Evolutionary conservation across 805 yeast genomes (phyloP).

Genomic region (Ogataea allantospora): DNA sequence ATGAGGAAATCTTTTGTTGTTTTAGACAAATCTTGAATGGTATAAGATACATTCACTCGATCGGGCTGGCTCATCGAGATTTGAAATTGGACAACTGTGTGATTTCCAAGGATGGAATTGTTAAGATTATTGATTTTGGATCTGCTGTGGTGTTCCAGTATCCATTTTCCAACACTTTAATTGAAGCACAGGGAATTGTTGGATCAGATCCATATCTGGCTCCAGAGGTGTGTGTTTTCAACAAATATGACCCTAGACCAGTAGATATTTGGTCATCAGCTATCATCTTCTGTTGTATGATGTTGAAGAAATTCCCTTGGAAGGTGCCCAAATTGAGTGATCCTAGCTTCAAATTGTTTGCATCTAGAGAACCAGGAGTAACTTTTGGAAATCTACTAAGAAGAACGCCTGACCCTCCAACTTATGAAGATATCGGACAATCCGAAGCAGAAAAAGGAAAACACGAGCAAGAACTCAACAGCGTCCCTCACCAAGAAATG

Average conservation of each 20-base stretch:
- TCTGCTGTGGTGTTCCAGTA: constrained; percentile 88
- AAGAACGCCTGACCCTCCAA: constrained; percentile 49
- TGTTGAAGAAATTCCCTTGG: constrained; percentile 91
- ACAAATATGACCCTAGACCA: constrained; percentile 86
- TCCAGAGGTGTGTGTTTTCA: constrained; percentile 84
- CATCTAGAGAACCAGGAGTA: constrained; percentile 67
- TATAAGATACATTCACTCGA: constrained; percentile 72
- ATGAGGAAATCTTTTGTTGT: constrained; percentile 80
- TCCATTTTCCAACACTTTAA: constrained; percentile 71
- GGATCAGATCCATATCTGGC: constrained; percentile 90
- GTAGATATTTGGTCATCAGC: constrained; percentile 95
- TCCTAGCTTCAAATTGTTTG: constrained; percentile 78
- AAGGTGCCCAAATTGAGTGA: constrained; percentile 83
- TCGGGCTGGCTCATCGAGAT: constrained; percentile 91
- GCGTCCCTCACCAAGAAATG: constrained; percentile 8
- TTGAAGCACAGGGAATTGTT: constrained; percentile 80
- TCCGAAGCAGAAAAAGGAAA: constrained; percentile 3
- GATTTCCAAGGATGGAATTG: constrained; percentile 75
- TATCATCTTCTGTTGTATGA: constrained; percentile 89
- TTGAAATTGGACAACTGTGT: constrained; percentile 92
- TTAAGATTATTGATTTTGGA: constrained; percentile 90
- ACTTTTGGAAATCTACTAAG: constrained; percentile 63
- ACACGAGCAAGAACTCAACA: constrained; percentile 5
- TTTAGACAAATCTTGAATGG: constrained; percentile 85
- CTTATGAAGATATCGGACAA: constrained; percentile 22